Percentiles rank a stretch among this genome's conserved stretches.
Conservation (phyloP, 306 rosid genomes). For the Citrullus amarus region DNA sequence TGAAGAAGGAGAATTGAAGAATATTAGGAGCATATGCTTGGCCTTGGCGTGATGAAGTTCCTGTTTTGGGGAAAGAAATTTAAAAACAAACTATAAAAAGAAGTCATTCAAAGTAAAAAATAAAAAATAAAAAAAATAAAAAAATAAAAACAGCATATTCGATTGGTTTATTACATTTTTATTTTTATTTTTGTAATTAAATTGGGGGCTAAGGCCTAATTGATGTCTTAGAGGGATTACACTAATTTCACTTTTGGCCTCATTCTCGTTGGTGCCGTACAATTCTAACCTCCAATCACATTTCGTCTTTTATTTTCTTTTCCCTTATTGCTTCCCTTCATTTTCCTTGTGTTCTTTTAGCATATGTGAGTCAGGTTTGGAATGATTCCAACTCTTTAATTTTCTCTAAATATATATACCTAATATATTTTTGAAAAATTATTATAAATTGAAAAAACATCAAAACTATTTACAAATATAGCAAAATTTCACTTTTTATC, state of each 20-base stretch:
- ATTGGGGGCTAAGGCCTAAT: background rate
- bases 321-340: background rate
- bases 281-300: background rate
- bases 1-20: slow-evolving; percentile 14
- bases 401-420: no score
- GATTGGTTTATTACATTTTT: slow-evolving; percentile 1
- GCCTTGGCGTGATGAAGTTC: slow-evolving; percentile 67
- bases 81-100: slow-evolving; percentile 12
- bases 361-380: background rate
- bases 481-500: no score
- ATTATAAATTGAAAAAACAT: no score
- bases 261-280: background rate
- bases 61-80: slow-evolving; percentile 13
- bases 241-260: background rate
- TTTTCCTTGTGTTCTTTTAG: background rate
- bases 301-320: background rate
- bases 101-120: slow-evolving; percentile 18
- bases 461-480: no score
- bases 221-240: background rate
- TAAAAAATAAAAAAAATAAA: background rate
- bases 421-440: no score
- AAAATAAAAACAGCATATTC: background rate
- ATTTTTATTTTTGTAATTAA: background rate
- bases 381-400: background rate
- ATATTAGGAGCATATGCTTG: slow-evolving; percentile 78